Evolutionary conservation across 1,284 basidiomycete species (phyloP), one percentile per base, ranked within the genome.

Genomic region (Amylostereum areolatum): DNA sequence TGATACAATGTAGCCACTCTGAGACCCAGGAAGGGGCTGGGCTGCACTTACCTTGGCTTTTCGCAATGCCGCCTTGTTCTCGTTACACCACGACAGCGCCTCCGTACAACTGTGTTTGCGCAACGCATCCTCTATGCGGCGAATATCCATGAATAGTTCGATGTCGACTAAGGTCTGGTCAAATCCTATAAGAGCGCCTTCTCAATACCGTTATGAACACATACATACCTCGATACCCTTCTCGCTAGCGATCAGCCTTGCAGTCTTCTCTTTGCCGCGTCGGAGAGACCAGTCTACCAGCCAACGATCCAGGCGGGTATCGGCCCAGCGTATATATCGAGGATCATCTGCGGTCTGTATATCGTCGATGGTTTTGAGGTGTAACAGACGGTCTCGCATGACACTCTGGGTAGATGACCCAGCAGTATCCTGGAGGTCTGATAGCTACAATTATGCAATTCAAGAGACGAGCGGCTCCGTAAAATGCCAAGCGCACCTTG

Each of bases 61-160:
- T 52, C 92, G 84, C 49, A 99, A 75, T 6, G 90, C 86, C 30
- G 83, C 80, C 65, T 96, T 91, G 70, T 99, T 97, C 74, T 99
- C 97, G 52, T 82, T 92, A 60, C 95, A 98, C 96, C 96, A 99
- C 11, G 83, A 78, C 40, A 99, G 72, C 4, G 95, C 96, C 65
- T 94, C 89, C 1, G 85, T 73, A 58, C 92, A 93, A 60, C 88
- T 89, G 56, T 91, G 83, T 45, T 71, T 70, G 12, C 73, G 68
- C 18, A 99, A 75, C 0, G 91, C 92, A 5, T 77, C 73, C 65
- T 97, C 93, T 55, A 98, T 93, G 48, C 85, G 77, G 31, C 75
- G 77, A 42, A 97, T 89, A 57, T 97, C 93, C 50, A 81, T 81
- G 65, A 97, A 97, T 36, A 98, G 74, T 51, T 97, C 92, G 41